These are phyloP conservation scores for Phytophthora chlamydospora DNA, from an alignment of 352 stramenopile genomes.

Conservation along the genomic window DNA sequence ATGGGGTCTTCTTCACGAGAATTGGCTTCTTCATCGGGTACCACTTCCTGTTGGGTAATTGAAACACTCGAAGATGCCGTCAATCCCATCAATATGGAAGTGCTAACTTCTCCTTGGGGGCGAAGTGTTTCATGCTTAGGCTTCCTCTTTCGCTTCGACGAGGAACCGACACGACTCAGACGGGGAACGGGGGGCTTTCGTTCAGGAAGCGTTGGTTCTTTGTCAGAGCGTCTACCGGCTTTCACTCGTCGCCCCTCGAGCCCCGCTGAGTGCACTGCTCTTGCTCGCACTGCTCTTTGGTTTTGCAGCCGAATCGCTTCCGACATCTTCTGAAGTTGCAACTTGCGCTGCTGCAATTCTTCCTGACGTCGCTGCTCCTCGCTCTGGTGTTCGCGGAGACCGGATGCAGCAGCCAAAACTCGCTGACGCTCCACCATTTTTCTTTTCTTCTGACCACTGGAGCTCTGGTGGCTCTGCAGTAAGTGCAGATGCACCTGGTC, in stretches of 20 bases:
- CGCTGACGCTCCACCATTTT: constrained; percentile 53
- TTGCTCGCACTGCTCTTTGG: constrained; percentile 28
- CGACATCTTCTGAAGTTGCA: constrained; percentile 53
- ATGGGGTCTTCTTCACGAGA: background rate
- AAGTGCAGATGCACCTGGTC: constrained; percentile 56
- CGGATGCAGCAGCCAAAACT: constrained; percentile 45
- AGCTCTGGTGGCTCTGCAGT: constrained; percentile 34
- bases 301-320: constrained; percentile 64
- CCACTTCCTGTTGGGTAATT: background rate
- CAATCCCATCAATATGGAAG: constrained; percentile 31
- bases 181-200: constrained; percentile 66
- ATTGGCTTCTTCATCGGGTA: background rate
- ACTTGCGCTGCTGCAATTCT: constrained; percentile 44
- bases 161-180: constrained; percentile 34
- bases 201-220: constrained; percentile 22
- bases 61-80: background rate
- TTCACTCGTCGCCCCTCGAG: background rate
- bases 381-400: constrained; percentile 44
- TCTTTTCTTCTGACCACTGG: constrained; percentile 36
- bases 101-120: constrained; percentile 22
- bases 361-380: constrained; percentile 32
- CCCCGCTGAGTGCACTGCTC: constrained; percentile 1
- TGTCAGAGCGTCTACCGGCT: constrained; percentile 3
- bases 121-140: constrained; percentile 2
- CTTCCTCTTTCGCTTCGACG: constrained; percentile 18